phyloP scores from a whole-genome alignment of 306 rosid genomes.

The Argentina anserina region DNA sequence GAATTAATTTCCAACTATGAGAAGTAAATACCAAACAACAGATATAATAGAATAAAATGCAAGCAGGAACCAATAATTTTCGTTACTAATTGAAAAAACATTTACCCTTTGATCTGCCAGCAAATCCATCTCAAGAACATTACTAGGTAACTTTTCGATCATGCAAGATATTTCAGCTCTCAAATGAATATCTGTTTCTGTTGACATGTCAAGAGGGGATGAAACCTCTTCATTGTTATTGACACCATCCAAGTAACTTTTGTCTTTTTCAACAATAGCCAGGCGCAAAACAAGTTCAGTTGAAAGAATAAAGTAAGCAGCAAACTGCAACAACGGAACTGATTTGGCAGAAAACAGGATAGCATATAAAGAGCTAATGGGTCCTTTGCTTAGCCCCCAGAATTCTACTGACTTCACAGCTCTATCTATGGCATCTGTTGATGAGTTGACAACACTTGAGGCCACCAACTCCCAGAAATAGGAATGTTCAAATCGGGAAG shows the following conservation, averaged over 20 bases:
- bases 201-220: conserved; percentile 43
- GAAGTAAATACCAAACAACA: conserved; percentile 13
- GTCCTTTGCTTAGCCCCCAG: conserved; percentile 93
- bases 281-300: conserved; percentile 59
- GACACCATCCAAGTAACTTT: conserved; percentile 39
- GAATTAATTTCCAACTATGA: background rate
- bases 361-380: conserved; percentile 79
- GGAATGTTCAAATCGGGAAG: conserved; percentile 51
- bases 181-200: conserved; percentile 54
- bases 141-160: conserved; percentile 62
- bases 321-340: conserved; percentile 64
- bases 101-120: conserved; percentile 68
- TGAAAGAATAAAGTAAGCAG: conserved; percentile 76
- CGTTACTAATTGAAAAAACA: conserved; percentile 20
- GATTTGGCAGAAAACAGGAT: conserved; percentile 77
- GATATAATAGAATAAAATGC: conserved; percentile 4
- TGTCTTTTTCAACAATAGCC: conserved; percentile 61
- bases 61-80: conserved; percentile 9
- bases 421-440: conserved; percentile 70
- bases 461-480: conserved; percentile 85
- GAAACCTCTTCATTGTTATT: conserved; percentile 48
- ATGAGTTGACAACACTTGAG: conserved; percentile 60
- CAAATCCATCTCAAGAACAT: conserved; percentile 64
- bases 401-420: conserved; percentile 89
- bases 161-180: conserved; percentile 65